phyloP scores from a whole-genome alignment of 2,329 filamentous ascomycete genomes.

The Sclerotinia spermophila region DNA sequence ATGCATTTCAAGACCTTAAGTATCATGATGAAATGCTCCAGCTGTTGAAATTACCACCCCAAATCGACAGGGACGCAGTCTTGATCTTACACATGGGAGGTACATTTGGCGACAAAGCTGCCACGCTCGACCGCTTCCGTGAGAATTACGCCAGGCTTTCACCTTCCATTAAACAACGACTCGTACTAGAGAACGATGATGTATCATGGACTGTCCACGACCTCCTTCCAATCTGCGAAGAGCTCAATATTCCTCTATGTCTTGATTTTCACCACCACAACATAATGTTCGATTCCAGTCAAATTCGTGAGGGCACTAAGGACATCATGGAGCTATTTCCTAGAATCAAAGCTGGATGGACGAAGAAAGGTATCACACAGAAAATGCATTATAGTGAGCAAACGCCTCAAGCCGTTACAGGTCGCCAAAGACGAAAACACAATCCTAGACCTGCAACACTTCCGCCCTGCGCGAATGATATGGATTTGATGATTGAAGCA shows the following conservation, averaged over 20 bases:
- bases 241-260: slow-evolving; percentile 88
- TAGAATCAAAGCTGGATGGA: slow-evolving; percentile 81
- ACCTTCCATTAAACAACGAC: slow-evolving; percentile 67
- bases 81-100: slow-evolving; percentile 96
- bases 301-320: slow-evolving; percentile 76
- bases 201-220: slow-evolving; percentile 92
- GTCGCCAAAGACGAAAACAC: slow-evolving; percentile 77
- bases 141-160: slow-evolving; percentile 54
- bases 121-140: slow-evolving; percentile 51
- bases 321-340: slow-evolving; percentile 75
- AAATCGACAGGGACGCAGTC: slow-evolving; percentile 79
- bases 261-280: slow-evolving; percentile 96
- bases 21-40: slow-evolving; percentile 85
- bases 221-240: slow-evolving; percentile 82
- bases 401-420: slow-evolving; percentile 70
- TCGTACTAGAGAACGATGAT: slow-evolving; percentile 94
- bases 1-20: slow-evolving; percentile 74
- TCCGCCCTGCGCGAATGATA: slow-evolving; percentile 75
- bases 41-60: slow-evolving; percentile 70
- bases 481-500: slow-evolving; percentile 99
- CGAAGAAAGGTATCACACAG: slow-evolving; percentile 75
- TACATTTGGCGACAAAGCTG: slow-evolving; percentile 71
- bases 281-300: slow-evolving; percentile 72
- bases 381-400: slow-evolving; percentile 98
- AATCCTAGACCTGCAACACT: slow-evolving; percentile 73